Evolutionary conservation across 1,139 yeast genomes (phyloP).

Genomic region (Yamadazyma trypodendri): DNA sequence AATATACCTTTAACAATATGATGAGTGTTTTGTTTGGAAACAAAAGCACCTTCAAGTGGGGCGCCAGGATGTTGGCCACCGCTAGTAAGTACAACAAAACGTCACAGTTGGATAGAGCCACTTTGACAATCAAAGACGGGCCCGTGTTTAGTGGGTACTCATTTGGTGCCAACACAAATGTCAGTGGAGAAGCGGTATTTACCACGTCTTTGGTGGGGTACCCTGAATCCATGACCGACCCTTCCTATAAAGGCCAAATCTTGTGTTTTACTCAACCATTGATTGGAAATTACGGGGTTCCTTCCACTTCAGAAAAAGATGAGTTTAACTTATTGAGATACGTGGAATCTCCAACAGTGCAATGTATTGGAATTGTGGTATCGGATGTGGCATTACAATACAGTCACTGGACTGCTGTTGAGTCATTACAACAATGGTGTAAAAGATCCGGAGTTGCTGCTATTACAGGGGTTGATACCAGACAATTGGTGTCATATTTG

Average conservation of each 20-base stretch:
- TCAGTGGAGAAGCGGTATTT: constrained; percentile 96
- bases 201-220: constrained; percentile 96
- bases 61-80: constrained; percentile 29
- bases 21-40: constrained; percentile 1
- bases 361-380: constrained; percentile 94
- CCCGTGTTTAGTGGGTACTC: constrained; percentile 92
- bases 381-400: constrained; percentile 93
- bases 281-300: constrained; percentile 97
- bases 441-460: constrained; percentile 96
- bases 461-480: constrained; percentile 93
- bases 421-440: constrained; percentile 93
- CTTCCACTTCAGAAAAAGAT: constrained; percentile 77
- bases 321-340: constrained; percentile 81
- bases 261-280: constrained; percentile 95
- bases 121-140: constrained; percentile 87
- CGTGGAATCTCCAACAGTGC: constrained; percentile 87
- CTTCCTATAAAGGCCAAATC: constrained; percentile 94
- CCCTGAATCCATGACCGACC: constrained; percentile 98
- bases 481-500: constrained; percentile 86
- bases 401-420: constrained; percentile 99
- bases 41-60: constrained; percentile 1
- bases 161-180: constrained; percentile 89
- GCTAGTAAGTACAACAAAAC: constrained; percentile 39
- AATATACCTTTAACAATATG: constrained; percentile 3
- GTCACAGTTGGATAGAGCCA: constrained; percentile 70